Base-by-base conservation (phyloP, 257 asterid species). In the Ilex aquifolium region DNA sequence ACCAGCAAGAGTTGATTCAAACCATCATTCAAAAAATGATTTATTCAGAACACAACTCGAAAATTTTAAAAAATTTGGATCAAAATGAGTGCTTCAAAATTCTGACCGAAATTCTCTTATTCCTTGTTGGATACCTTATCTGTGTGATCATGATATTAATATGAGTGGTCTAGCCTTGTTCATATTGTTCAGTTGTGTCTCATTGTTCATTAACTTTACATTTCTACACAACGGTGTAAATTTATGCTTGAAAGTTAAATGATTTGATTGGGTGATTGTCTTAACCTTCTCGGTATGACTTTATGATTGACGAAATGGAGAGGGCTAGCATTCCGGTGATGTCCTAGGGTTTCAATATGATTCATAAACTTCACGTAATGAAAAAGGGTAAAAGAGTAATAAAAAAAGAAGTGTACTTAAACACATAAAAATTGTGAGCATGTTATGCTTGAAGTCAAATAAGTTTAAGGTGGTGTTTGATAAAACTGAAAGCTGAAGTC, bases 251-350 rank as follows among this genome's bases (percentile, higher is more conserved):
- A 53, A 6, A 10, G 57, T 53, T 3, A 46, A 8, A 36, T 36
- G 5, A 49, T 49, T 49, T 12, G 5, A 6, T 49, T 49, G 55
- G 48, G 27, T 21, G 29, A 58, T 57, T 15, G 27, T 39, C 56
- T 14, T 40, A 57, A 42, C 61, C 55, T 44, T 56, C 31, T 31
- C 44, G 42, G 10, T 52, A 50, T 59, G 98, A 91, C 73, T 85
- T 32, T 84, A 91, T 91, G 97, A 93, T 92, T 44, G 96, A 89
- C 65, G 99, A 92, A 81, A 89, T 92, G 97, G 99, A 92, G 63
- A 82, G 99, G 82, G 95, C 96, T 69, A 89, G 83, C 97, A 92
- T 21, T 21, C 27, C 27, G 27, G 27, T 73, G 97, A 92, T 75
- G 90, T 97, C 65, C 65, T 92, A 46, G 27, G 27, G 27, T 21